A percentile compares a stretch with the other conserved stretches of the same genome.
These are phyloP conservation scores for Mrakiaceae sp. DNA, from an alignment of 1,284 basidiomycete genomes.

Conservation along the genomic window DNA sequence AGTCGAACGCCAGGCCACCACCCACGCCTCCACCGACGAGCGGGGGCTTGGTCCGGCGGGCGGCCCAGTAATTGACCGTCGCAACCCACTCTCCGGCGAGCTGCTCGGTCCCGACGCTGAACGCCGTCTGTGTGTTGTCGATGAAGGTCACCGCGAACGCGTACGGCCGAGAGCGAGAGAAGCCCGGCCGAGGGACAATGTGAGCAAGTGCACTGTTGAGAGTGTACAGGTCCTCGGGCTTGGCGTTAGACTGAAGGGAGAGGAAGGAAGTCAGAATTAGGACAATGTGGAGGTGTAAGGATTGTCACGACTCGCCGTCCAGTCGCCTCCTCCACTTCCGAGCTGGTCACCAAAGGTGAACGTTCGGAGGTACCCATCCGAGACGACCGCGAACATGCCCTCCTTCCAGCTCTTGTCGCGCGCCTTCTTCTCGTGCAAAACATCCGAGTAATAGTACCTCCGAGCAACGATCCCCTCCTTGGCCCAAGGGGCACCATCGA, in stretches of 20 bases:
- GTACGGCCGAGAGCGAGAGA: conserved; percentile 75
- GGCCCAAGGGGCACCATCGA: conserved; percentile 93
- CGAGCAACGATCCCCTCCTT: conserved; percentile 92
- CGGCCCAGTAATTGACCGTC: conserved; percentile 98
- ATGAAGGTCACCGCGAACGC: conserved; percentile 91
- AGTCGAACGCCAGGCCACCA: conserved; percentile 43
- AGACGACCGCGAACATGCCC: conserved; percentile 81
- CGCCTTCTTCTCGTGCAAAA: conserved; percentile 50
- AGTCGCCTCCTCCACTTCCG: conserved; percentile 79
- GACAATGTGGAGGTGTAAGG: conserved; percentile 13
- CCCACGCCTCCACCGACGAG: conserved; percentile 67
- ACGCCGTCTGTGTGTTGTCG: conserved; percentile 82
- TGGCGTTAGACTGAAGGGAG: conserved; percentile 57
- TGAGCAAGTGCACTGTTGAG: conserved; percentile 83
- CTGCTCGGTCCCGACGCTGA: conserved; percentile 95
- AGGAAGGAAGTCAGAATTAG: not conserved
- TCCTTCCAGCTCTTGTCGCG: conserved; percentile 59
- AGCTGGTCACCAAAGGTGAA: conserved; percentile 62
- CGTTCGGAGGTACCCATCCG: conserved; percentile 86
- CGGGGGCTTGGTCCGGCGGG: conserved; percentile 82
- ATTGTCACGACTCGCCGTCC: conserved; percentile 56
- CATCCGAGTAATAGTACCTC: conserved; percentile 74
- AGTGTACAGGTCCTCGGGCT: conserved; percentile 62
- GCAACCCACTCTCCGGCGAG: conserved; percentile 96
- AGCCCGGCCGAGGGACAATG: conserved; percentile 78